These are phyloP conservation scores for Ceratobasidium papillatum DNA, from an alignment of 1,284 basidiomycete species.

Conservation along the genomic window DNA sequence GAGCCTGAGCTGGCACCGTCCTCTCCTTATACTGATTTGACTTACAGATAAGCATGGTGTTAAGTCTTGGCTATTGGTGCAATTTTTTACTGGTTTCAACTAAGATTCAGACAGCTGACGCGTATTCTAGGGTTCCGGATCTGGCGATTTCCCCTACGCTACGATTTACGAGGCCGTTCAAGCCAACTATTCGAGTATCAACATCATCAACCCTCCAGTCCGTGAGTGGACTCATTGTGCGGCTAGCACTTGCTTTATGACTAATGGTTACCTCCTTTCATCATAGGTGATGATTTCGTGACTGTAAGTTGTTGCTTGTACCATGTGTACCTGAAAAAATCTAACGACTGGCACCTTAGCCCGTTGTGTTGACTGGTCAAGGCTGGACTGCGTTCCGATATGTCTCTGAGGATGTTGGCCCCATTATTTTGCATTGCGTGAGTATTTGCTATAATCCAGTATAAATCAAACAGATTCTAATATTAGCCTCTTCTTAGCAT, in stretches of 20 bases:
- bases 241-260: not conserved
- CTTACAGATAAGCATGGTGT: no score
- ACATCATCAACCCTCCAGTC: constrained; percentile 1
- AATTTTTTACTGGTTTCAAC: not conserved
- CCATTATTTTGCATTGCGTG: constrained; percentile 27
- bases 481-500: not conserved
- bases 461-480: not conserved
- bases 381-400: constrained; percentile 16
- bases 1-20: no score
- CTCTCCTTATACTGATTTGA: no score
- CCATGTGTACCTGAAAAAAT: not conserved
- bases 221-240: not conserved
- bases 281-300: constrained; percentile 18
- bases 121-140: not conserved
- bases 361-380: constrained; percentile 14
- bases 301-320: not conserved
- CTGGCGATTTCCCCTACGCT: constrained; percentile 4
- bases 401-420: constrained; percentile 24
- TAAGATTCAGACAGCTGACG: no score
- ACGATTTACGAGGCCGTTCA: constrained; percentile 14
- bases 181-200: constrained; percentile 13
- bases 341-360: not conserved
- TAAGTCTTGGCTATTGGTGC: constrained; percentile 1
- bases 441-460: not conserved
- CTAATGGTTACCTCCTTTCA: not conserved